Conservation (phyloP, 306 rosid species). For the Fragaria nilgerrensis region DNA sequence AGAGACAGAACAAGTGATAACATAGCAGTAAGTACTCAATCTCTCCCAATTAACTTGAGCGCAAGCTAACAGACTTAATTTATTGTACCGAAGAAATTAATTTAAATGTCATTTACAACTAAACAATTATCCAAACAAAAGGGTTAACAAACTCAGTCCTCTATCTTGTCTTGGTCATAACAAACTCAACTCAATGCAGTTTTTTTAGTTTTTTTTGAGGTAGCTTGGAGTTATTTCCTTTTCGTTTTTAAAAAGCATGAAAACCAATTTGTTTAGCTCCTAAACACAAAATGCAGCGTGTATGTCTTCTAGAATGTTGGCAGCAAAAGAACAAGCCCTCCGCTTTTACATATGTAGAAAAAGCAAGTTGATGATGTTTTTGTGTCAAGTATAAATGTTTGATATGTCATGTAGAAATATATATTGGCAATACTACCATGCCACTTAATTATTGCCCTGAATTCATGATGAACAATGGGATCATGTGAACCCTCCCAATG, state of each 20-base stretch:
- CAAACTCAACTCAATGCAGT: not conserved
- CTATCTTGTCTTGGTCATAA: not conserved
- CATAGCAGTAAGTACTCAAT: conserved; percentile 15
- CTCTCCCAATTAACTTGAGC: conserved; percentile 13
- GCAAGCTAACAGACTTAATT: conserved; percentile 11
- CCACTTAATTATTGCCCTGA: not conserved
- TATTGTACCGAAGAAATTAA: conserved; percentile 2
- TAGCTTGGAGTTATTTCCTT: not conserved
- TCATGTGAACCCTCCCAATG: not conserved
- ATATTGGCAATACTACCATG: not conserved
- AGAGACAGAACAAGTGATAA: conserved; percentile 38
- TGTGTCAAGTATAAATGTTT: not conserved
- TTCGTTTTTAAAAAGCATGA: not conserved
- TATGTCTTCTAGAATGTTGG: not conserved
- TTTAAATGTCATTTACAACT: not conserved
- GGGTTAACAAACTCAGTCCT: not conserved
- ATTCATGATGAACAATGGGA: not conserved
- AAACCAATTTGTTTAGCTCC: not conserved
- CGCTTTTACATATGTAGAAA: not conserved
- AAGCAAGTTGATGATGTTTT: not conserved
- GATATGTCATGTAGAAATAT: not conserved
- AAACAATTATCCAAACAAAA: not conserved
- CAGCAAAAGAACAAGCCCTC: not conserved
- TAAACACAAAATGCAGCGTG: not conserved
- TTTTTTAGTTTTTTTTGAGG: too few relatives aligned